Evolutionary conservation across 2,329 filamentous ascomycete species (phyloP).

Genomic region (Alternaria incomplexa): DNA sequence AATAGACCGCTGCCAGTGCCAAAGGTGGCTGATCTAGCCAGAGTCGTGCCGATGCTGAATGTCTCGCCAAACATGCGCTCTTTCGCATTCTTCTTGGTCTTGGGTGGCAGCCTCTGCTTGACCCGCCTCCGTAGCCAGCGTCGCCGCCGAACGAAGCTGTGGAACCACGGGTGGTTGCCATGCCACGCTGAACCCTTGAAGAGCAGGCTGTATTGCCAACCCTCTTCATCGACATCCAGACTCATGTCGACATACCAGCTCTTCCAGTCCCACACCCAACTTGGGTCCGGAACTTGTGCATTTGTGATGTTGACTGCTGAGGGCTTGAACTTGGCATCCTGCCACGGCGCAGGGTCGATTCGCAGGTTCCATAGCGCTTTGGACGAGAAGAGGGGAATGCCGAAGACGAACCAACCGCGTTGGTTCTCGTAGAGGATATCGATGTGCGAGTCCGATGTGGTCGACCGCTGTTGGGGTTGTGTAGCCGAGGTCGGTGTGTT

Average conservation of each 20-base stretch:
- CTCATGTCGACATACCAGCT: conserved; percentile 78
- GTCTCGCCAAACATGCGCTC: conserved; percentile 47
- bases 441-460: conserved; percentile 52
- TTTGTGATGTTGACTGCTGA: conserved; percentile 77
- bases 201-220: conserved; percentile 95
- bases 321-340: conserved; percentile 64
- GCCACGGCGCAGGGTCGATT: conserved; percentile 87
- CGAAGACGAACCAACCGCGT: conserved; percentile 86
- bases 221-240: conserved; percentile 83
- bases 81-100: conserved; percentile 37
- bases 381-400: conserved; percentile 85
- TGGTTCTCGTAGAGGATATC: conserved; percentile 97
- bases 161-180: conserved; percentile 85
- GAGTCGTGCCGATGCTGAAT: conserved; percentile 47
- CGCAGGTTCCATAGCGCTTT: conserved; percentile 75
- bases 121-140: conserved; percentile 85
- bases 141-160: conserved; percentile 88
- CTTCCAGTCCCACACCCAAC: conserved; percentile 87
- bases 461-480: conserved; percentile 19
- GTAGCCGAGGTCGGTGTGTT: conserved; percentile 32
- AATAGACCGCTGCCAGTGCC: conserved; percentile 55
- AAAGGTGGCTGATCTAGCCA: conserved; percentile 35
- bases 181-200: conserved; percentile 78
- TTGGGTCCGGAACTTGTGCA: conserved; percentile 90
- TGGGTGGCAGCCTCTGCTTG: conserved; percentile 60